A percentile compares a stretch with the other conserved stretches of the same genome.
Conservation (phyloP, 2,329 filamentous ascomycete species). For the Ophiognomonia clavigignenti-juglandacearum region DNA sequence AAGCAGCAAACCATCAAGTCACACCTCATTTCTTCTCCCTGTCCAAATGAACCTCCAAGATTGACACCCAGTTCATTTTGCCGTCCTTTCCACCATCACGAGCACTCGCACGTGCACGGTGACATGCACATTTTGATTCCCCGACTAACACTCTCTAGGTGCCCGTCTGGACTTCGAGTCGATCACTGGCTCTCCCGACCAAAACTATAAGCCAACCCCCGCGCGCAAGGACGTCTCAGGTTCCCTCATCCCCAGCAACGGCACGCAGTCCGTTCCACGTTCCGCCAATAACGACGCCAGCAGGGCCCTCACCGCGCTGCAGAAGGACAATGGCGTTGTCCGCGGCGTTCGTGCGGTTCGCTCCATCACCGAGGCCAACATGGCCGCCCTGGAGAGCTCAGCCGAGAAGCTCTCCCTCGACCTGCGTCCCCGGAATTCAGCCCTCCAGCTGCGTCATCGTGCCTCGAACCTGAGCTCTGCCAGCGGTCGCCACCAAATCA, state of each 20-base stretch:
- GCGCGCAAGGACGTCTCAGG: conserved; percentile 3
- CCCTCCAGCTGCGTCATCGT: conserved; percentile 8
- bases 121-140: neutral
- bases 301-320: no score
- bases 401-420: neutral
- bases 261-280: neutral
- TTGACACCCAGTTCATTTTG: no score
- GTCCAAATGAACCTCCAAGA: no score
- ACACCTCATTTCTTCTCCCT: no score
- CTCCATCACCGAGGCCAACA: conserved; percentile 1
- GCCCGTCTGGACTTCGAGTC: conserved; percentile 7
- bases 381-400: conserved; percentile 6
- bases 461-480: conserved; percentile 14
- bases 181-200: neutral
- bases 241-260: neutral
- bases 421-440: neutral
- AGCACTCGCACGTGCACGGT: no score
- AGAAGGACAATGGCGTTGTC: no score
- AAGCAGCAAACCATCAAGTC: no score
- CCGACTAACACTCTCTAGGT: conserved; percentile 2
- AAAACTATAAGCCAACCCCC: conserved; percentile 10
- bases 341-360: no score
- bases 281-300: no score
- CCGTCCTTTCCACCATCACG: no score
- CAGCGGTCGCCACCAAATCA: conserved; percentile 18